Conservation (phyloP, 495 filamentous ascomycete genomes). For the Penicillium canescens region DNA sequence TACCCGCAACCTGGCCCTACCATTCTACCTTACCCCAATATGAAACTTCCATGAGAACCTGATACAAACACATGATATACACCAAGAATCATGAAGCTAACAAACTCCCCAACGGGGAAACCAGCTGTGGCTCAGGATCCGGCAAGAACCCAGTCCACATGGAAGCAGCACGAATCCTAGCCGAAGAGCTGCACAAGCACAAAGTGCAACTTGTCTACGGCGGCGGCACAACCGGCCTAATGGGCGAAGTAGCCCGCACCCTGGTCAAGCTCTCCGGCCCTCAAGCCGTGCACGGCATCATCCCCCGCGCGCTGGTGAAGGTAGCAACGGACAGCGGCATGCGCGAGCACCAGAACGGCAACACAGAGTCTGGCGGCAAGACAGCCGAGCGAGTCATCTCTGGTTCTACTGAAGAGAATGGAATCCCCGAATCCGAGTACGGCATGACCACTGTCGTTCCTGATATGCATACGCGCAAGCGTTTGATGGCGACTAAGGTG, state of each 20-base stretch:
- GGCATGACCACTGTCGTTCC: slow-evolving; percentile 83
- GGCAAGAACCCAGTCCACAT: slow-evolving; percentile 70
- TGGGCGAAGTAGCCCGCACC: slow-evolving; percentile 88
- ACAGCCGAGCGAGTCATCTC: slow-evolving; percentile 36
- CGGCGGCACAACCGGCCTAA: slow-evolving; percentile 89
- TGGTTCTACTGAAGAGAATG: slow-evolving; percentile 28
- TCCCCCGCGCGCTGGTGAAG: slow-evolving; percentile 80
- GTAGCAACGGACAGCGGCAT: slow-evolving; percentile 60
- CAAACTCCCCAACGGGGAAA: background rate
- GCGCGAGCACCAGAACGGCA: slow-evolving; percentile 21
- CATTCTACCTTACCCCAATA: background rate
- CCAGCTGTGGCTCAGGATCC: slow-evolving; percentile 70
- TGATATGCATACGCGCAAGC: slow-evolving; percentile 95
- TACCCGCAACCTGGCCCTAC: background rate
- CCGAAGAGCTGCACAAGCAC: slow-evolving; percentile 67
- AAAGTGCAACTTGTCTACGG: slow-evolving; percentile 87
- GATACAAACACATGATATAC: background rate
- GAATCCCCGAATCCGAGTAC: slow-evolving; percentile 69
- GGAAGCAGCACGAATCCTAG: slow-evolving; percentile 77
- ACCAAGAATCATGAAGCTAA: slow-evolving; percentile 7
- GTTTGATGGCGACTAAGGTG: slow-evolving; percentile 86
- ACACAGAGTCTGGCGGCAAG: slow-evolving; percentile 28
- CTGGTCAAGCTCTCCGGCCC: slow-evolving; percentile 86
- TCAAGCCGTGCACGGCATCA: slow-evolving; percentile 84
- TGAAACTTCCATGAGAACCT: too few relatives aligned